These are phyloP conservation scores for Myxozyma sirexii DNA, from an alignment of 805 yeast genomes.

Conservation along the genomic window DNA sequence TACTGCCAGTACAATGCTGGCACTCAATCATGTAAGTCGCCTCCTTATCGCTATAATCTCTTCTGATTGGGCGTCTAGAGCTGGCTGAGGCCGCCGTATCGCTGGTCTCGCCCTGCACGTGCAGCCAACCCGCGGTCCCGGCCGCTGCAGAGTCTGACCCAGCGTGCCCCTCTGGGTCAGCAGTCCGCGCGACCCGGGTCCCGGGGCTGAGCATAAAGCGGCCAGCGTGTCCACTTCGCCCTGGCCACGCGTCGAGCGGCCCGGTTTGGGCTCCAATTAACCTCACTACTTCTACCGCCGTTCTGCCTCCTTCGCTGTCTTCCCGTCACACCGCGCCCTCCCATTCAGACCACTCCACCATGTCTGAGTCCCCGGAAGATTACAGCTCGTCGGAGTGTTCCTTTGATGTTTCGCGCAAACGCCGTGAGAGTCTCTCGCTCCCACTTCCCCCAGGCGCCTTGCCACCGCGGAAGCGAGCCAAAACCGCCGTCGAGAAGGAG, in stretches of 20 bases:
- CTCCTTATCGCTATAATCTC: too few species aligned
- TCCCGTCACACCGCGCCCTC: not conserved
- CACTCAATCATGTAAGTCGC: too few species aligned
- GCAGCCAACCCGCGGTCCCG: not conserved
- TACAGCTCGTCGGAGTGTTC: conserved; percentile 2
- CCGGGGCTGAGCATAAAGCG: conserved; percentile 5
- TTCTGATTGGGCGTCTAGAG: too few species aligned
- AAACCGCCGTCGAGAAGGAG: conserved; percentile 95
- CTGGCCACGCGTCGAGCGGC: conserved; percentile 4
- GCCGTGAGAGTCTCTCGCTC: conserved; percentile 41
- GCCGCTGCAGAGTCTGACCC: conserved; percentile 1
- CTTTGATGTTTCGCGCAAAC: conserved; percentile 15
- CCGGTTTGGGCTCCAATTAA: too few species aligned
- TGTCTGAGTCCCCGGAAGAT: conserved; percentile 14
- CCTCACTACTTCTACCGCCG: not conserved
- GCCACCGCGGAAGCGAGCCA: conserved; percentile 96
- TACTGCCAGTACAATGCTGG: too few species aligned
- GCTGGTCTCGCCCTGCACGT: conserved; percentile 10
- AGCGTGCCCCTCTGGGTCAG: too few species aligned
- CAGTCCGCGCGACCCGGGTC: not conserved
- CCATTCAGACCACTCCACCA: not conserved
- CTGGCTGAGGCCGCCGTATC: too few species aligned
- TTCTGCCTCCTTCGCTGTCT: not conserved
- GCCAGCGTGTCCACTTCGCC: conserved; percentile 19
- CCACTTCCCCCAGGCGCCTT: conserved; percentile 52